phyloP scores from a whole-genome alignment of 257 asterid species.

The Scutellaria baicalensis region DNA sequence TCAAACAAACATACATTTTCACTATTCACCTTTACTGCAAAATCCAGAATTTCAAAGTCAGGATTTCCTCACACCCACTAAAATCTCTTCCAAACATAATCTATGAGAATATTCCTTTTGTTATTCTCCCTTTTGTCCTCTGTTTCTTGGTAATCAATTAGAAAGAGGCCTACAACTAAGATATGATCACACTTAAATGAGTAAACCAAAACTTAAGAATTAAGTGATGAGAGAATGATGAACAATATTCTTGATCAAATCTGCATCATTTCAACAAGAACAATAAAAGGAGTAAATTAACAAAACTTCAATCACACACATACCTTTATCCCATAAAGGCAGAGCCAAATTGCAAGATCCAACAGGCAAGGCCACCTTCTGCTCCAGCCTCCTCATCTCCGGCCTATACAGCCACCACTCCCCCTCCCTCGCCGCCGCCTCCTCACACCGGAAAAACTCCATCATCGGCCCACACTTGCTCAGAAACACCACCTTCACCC shows the following conservation, averaged over 20 bases:
- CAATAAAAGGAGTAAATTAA: not conserved
- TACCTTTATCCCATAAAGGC: conserved; percentile 93
- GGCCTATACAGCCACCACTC: conserved; percentile 81
- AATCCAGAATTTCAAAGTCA: too few relatives aligned
- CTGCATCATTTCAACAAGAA: not conserved
- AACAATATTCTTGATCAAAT: not conserved
- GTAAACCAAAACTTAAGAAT: not conserved
- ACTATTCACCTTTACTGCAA: too few relatives aligned
- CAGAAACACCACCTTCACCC: conserved; percentile 54
- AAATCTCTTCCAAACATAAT: too few relatives aligned
- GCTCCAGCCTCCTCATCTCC: conserved; percentile 44
- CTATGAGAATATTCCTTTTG: too few relatives aligned
- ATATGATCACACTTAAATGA: not conserved
- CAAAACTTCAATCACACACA: not conserved
- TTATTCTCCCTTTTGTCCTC: not conserved
- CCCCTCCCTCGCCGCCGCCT: conserved; percentile 52
- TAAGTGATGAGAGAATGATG: not conserved
- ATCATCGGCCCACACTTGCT: conserved; percentile 74
- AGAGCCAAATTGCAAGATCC: conserved; percentile 87
- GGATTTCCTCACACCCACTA: too few relatives aligned
- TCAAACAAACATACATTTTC: too few relatives aligned
- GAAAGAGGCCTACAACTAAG: too few relatives aligned
- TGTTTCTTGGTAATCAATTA: not conserved
- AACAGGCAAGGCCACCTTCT: conserved; percentile 63
- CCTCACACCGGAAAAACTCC: conserved; percentile 80